Percentiles rank a stretch among this genome's conserved stretches.
These are phyloP conservation scores for Eucalyptus decipiens DNA, from an alignment of 345 rosid species.

Conservation along the genomic window DNA sequence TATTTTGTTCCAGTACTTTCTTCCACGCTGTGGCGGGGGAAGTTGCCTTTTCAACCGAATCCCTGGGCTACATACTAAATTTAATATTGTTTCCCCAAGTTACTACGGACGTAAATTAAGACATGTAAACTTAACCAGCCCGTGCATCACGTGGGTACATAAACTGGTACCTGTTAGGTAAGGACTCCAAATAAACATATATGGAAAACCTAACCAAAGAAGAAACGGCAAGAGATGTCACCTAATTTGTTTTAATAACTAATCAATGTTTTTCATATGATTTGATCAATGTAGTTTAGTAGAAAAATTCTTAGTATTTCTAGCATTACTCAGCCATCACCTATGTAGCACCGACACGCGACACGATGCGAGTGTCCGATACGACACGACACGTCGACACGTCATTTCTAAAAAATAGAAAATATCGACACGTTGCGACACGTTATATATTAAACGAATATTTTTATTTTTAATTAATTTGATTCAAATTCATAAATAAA, in stretches of 20 bases:
- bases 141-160: background rate
- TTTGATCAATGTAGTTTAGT: background rate
- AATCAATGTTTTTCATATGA: background rate
- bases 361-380: no score
- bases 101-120: background rate
- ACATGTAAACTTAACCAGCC: background rate
- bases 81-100: background rate
- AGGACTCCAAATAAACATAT: background rate
- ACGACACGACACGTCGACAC: no score
- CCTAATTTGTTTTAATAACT: background rate
- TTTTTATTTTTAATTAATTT: no score
- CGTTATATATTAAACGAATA: no score
- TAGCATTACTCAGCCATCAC: background rate
- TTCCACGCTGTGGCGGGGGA: background rate
- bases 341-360: no score
- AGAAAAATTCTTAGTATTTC: background rate
- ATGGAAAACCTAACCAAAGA: background rate
- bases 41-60: background rate
- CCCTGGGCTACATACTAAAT: background rate
- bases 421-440: no score
- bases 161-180: background rate
- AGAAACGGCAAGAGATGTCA: background rate
- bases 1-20: background rate
- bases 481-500: no score
- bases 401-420: no score